A percentile compares a stretch with the other conserved stretches of the same genome.
These are phyloP conservation scores for Xylariaceae sp. DNA, from an alignment of 2,329 filamentous ascomycete genomes.

Conservation along the genomic window DNA sequence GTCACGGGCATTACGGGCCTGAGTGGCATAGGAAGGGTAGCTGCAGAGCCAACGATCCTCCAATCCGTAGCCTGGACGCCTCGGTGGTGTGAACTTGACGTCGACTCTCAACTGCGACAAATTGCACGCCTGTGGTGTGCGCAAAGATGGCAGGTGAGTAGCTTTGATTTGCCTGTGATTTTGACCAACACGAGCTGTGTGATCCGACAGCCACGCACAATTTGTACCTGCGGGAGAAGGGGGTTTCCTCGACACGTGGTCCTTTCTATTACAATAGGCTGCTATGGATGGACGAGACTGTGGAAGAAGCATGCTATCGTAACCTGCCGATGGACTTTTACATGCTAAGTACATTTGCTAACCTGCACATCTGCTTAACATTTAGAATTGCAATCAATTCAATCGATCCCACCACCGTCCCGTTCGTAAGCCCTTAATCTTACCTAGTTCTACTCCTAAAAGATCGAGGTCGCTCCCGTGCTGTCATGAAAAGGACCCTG, in stretches of 20 bases:
- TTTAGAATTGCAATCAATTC: slow-evolving; percentile 15
- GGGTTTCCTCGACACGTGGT: not conserved
- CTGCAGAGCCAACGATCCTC: slow-evolving; percentile 34
- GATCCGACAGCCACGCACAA: not conserved
- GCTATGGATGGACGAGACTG: too few relatives aligned
- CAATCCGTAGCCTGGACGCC: slow-evolving; percentile 27
- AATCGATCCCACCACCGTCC: slow-evolving; percentile 5
- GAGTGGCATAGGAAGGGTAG: slow-evolving; percentile 39
- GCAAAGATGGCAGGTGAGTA: slow-evolving; percentile 31
- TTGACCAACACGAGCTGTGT: not conserved
- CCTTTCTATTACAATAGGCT: too few relatives aligned
- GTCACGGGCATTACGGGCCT: slow-evolving; percentile 40
- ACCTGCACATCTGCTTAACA: too few relatives aligned
- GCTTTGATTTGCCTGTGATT: slow-evolving; percentile 5
- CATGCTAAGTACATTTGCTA: slow-evolving; percentile 19
- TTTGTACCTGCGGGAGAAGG: not conserved
- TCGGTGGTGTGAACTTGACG: slow-evolving; percentile 35
- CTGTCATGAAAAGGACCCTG: slow-evolving; percentile 16
- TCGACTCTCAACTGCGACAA: slow-evolving; percentile 34
- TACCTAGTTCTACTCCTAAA: slow-evolving; percentile 33
- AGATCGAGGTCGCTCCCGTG: slow-evolving; percentile 30
- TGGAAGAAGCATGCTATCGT: too few relatives aligned
- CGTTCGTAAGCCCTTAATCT: slow-evolving; percentile 25
- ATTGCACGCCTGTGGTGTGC: slow-evolving; percentile 41
- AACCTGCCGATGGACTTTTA: too few relatives aligned